Conservation (phyloP, 2,329 filamentous ascomycete species). For the Nannizzia gypsea region DNA sequence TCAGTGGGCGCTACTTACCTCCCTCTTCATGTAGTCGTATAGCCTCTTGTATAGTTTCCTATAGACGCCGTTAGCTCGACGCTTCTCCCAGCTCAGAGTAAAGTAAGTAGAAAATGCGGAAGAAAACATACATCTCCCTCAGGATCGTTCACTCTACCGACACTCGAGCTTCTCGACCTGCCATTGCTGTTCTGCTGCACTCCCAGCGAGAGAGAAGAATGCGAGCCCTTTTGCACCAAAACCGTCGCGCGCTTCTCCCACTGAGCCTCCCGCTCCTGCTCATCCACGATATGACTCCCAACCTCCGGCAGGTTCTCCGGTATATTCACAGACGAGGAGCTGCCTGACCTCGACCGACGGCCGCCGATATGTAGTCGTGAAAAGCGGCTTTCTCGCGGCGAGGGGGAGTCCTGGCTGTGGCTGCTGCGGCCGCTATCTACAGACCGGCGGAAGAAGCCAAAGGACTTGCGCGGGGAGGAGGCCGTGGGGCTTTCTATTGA, state of each 20-base stretch:
- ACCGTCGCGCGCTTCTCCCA: conserved; percentile 95
- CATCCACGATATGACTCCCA: conserved; percentile 37
- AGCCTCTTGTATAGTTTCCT: conserved; percentile 75
- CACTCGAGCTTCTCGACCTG: conserved; percentile 25
- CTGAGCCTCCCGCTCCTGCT: conserved; percentile 52
- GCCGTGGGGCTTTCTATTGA: conserved; percentile 10
- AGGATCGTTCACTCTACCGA: conserved; percentile 21
- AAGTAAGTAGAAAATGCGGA: neutral
- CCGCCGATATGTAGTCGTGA: conserved; percentile 55
- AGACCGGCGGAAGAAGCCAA: conserved; percentile 25
- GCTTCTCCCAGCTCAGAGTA: neutral
- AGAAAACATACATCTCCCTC: conserved; percentile 26
- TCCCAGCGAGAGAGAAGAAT: neutral
- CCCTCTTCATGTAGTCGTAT: conserved; percentile 84
- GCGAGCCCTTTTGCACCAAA: conserved; percentile 48
- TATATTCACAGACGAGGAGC: conserved; percentile 57
- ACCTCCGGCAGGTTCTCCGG: conserved; percentile 72
- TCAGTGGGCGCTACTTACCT: conserved; percentile 26
- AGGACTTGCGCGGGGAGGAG: conserved; percentile 19
- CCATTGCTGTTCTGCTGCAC: neutral
- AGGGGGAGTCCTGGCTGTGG: conserved; percentile 1
- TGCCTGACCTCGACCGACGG: conserved; percentile 39
- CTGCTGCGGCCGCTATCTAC: conserved; percentile 11
- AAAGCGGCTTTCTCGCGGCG: conserved; percentile 29
- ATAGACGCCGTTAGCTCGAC: conserved; percentile 1